A percentile compares a stretch with the other conserved stretches of the same genome.
Conservation (phyloP, 23 red algal species). For the Gracilaria domingensis region DNA sequence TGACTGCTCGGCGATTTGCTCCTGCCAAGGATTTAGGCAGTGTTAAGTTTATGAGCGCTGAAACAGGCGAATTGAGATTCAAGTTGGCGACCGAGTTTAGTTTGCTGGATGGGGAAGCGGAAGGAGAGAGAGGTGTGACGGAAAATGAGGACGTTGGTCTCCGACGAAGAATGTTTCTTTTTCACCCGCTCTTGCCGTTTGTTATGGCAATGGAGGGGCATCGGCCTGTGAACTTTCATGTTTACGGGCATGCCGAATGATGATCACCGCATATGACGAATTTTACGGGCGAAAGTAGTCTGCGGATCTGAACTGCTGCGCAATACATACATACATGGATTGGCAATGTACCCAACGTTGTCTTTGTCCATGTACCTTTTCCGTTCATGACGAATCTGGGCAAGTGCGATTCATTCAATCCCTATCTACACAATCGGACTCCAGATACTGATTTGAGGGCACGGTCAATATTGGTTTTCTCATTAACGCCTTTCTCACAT, state of each 20-base stretch:
- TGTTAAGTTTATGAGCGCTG: conserved; percentile 74
- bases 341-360: too few species aligned
- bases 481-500: too few species aligned
- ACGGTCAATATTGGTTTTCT: too few species aligned
- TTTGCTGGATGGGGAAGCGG: background rate
- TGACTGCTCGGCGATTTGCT: conserved; percentile 55
- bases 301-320: too few species aligned
- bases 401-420: too few species aligned
- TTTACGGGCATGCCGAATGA: conserved; percentile 41
- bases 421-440: too few species aligned
- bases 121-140: background rate
- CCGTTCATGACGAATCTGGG: too few species aligned
- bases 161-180: conserved; percentile 67
- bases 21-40: conserved; percentile 37
- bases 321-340: too few species aligned
- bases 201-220: conserved; percentile 68
- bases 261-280: background rate
- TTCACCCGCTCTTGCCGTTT: conserved; percentile 82
- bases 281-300: too few species aligned
- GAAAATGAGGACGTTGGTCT: conserved; percentile 16
- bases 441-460: too few species aligned
- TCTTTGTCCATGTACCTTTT: too few species aligned
- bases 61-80: conserved; percentile 60
- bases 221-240: conserved; percentile 74
- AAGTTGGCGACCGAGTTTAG: conserved; percentile 45